Evolutionary conservation across 129 eudicot genomes (phyloP).

Genomic region (Flaveria robusta): DNA sequence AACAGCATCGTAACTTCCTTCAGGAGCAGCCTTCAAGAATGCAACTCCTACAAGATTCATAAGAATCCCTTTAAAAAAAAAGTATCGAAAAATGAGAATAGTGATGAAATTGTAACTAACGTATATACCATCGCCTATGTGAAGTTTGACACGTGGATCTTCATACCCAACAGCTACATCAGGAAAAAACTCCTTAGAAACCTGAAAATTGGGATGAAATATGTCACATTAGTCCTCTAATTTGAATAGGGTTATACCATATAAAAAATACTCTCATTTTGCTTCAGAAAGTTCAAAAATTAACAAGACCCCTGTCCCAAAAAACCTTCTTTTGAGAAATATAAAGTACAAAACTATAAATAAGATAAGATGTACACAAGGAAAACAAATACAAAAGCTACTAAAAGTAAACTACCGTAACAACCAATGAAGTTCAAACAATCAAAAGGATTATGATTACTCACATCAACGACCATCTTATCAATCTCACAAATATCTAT

Average conservation of each 20-base stretch:
- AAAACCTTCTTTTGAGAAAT: too few species aligned
- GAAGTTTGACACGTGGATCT: slow-evolving; percentile 87
- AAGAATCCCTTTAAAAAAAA: neutral
- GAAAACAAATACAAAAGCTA: neutral
- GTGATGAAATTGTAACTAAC: neutral
- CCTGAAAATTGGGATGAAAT: slow-evolving; percentile 43
- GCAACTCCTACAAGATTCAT: slow-evolving; percentile 59
- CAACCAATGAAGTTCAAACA: neutral
- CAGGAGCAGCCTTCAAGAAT: slow-evolving; percentile 76
- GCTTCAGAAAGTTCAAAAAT: neutral
- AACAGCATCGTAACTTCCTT: slow-evolving; percentile 93
- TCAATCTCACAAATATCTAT: slow-evolving; percentile 96
- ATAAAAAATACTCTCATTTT: neutral
- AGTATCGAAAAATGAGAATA: neutral
- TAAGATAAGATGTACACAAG: too few species aligned
- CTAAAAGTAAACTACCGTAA: neutral
- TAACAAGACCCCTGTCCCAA: neutral
- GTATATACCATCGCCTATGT: slow-evolving; percentile 82
- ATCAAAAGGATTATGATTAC: slow-evolving; percentile 36
- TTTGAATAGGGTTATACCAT: neutral
- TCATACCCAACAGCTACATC: slow-evolving; percentile 85
- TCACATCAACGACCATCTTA: slow-evolving; percentile 96
- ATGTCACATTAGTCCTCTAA: slow-evolving; percentile 10
- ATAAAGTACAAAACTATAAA: too few species aligned
- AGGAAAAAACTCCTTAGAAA: slow-evolving; percentile 86